Evolutionary conservation across 2,329 filamentous ascomycete species (phyloP).

Genomic region (Fusarium penzigii): DNA sequence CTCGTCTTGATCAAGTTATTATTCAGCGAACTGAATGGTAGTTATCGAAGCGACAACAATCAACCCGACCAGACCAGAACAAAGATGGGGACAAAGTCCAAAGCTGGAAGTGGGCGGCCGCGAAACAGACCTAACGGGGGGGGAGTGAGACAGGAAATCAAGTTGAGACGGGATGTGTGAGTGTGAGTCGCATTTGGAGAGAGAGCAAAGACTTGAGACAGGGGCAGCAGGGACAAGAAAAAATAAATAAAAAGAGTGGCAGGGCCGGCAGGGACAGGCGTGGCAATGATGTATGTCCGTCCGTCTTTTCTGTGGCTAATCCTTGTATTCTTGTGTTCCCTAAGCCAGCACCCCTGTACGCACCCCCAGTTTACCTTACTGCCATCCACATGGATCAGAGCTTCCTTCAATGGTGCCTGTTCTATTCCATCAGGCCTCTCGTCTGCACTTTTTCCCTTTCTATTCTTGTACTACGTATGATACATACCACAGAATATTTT

Average conservation of each 20-base stretch:
- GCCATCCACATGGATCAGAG: too few species aligned
- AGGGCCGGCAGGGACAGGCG: slow-evolving; percentile 31
- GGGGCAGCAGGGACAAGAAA: slow-evolving; percentile 17
- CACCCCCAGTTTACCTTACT: too few species aligned
- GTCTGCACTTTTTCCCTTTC: too few species aligned
- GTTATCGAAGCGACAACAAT: too few species aligned
- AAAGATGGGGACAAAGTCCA: too few species aligned
- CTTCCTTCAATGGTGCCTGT: slow-evolving; percentile 28
- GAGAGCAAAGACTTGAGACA: slow-evolving; percentile 21
- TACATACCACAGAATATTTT: too few species aligned
- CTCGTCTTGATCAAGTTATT: too few species aligned
- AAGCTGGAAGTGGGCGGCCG: background rate
- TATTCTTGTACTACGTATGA: too few species aligned
- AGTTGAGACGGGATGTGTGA: slow-evolving; percentile 12
- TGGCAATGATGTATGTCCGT: slow-evolving; percentile 36
- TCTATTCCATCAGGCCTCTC: slow-evolving; percentile 1
- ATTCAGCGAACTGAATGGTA: too few species aligned
- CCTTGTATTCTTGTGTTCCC: background rate
- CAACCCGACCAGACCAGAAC: too few species aligned
- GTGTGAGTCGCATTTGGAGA: background rate
- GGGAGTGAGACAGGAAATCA: slow-evolving; percentile 16
- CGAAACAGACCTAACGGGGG: slow-evolving; percentile 1
- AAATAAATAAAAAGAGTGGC: slow-evolving; percentile 22
- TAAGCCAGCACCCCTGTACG: too few species aligned
- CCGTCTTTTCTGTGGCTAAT: background rate